Conservation (phyloP, 768 basidiomycete species). For the Trametes cingulata region DNA sequence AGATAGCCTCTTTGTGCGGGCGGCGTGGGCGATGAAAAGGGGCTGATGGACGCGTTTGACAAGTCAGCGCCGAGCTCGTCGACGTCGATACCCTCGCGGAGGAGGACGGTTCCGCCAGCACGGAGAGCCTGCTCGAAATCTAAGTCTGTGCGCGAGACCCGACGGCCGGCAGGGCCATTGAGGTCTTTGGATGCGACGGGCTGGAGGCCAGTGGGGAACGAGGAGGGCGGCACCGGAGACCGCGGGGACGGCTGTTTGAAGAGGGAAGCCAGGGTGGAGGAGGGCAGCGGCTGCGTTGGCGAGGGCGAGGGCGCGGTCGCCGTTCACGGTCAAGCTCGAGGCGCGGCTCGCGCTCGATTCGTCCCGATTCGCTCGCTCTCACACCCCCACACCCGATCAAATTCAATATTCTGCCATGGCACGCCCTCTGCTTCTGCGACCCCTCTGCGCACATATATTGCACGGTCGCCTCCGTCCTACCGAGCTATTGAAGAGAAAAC, state of each 20-base stretch:
- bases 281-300: slow-evolving; percentile 10
- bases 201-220: slow-evolving; percentile 53
- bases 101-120: slow-evolving; percentile 62
- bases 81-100: slow-evolving; percentile 74
- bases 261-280: slow-evolving; percentile 63
- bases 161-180: slow-evolving; percentile 40
- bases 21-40: slow-evolving; percentile 43
- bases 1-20: slow-evolving; percentile 39
- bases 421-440: background rate
- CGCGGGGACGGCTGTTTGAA: slow-evolving; percentile 52
- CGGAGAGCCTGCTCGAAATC: slow-evolving; percentile 81
- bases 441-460: slow-evolving; percentile 8
- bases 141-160: slow-evolving; percentile 71
- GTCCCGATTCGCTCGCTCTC: slow-evolving; percentile 3
- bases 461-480: slow-evolving; percentile 2
- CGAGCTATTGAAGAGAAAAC: background rate
- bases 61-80: slow-evolving; percentile 59
- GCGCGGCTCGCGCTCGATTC: slow-evolving; percentile 3
- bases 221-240: slow-evolving; percentile 44
- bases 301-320: slow-evolving; percentile 12
- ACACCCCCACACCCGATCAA: background rate
- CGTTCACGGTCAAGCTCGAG: slow-evolving; percentile 4
- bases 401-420: background rate
- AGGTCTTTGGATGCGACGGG: slow-evolving; percentile 58
- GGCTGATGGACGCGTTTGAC: slow-evolving; percentile 40